Percentiles rank a stretch among this genome's conserved stretches.
Evolutionary conservation across 2,329 filamentous ascomycete genomes (phyloP).

Genomic region (Aspergillus tubingensis): DNA sequence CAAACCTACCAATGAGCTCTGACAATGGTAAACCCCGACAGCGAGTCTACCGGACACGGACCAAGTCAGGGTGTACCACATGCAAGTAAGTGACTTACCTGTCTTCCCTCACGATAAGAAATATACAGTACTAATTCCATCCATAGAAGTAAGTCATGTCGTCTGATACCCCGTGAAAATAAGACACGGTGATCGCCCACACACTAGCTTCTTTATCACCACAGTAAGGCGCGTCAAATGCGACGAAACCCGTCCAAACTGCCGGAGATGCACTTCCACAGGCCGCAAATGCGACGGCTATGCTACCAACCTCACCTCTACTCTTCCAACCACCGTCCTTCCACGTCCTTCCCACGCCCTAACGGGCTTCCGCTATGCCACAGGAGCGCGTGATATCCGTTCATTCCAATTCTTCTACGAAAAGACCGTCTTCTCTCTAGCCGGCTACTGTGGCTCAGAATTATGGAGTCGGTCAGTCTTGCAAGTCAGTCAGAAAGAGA

Average conservation of each 20-base stretch:
- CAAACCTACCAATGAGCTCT: no score
- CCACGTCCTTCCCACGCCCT: slow-evolving; percentile 8
- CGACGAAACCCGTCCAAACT: slow-evolving; percentile 34
- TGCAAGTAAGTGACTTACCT: slow-evolving; percentile 8
- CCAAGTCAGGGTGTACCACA: slow-evolving; percentile 13
- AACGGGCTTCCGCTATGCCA: slow-evolving; percentile 8
- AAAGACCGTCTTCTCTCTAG: slow-evolving; percentile 29
- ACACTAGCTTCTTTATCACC: background rate
- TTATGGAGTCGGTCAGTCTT: slow-evolving; percentile 30
- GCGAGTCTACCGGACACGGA: background rate
- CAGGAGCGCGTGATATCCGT: slow-evolving; percentile 25
- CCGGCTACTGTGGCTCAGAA: slow-evolving; percentile 27
- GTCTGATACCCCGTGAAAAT: background rate
- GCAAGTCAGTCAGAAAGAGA: slow-evolving; percentile 28
- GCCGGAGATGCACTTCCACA: slow-evolving; percentile 32
- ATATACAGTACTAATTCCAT: background rate
- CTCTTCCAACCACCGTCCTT: slow-evolving; percentile 2
- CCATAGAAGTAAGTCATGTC: background rate
- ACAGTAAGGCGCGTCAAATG: slow-evolving; percentile 35
- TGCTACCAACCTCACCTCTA: background rate
- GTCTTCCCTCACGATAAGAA: background rate
- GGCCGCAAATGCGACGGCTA: slow-evolving; percentile 38
- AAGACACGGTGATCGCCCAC: no score
- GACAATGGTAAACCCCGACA: background rate
- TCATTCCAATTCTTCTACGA: slow-evolving; percentile 36